Base-by-base conservation (phyloP, 2,329 filamentous ascomycete genomes). In the Ophiosphaerella narmari region DNA sequence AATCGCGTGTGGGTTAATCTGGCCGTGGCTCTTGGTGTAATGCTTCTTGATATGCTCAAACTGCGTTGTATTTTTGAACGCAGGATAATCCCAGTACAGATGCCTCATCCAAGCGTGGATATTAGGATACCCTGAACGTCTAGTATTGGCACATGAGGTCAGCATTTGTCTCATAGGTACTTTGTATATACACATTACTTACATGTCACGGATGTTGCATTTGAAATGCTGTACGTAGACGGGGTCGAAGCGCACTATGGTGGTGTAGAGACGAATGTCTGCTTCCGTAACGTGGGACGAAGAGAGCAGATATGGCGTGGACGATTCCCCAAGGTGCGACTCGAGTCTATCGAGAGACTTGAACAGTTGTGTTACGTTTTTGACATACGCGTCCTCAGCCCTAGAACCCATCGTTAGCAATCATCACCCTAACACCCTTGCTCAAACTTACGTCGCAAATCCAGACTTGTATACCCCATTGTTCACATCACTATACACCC, bases 1-100 rank as follows among this genome's bases (percentile, higher is more conserved):
- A 68, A 99, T 96, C 34, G 80, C 78, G 70, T 80, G 81, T 39
- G 68, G 82, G 67, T 87, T 87, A 61, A 87, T 87, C 74, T 86
- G 84, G 59, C 71, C 76, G 71, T 87, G 85, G 57, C 81, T 85
- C 77, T 84, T 85, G 2, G 84, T 87, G 68, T 87, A 87, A 64
- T 87, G 85, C 38, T 82, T 88, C 83, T 96, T 97, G 78, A 97
- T 97, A 76, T 99, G 94, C 73, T 95, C 84, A 72, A 96, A 96
- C 73, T 97, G 84, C 18, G 92, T 96, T 54, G 91, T 94, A 43
- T 89, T 84, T 56, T 79, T 78, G 77, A 96, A 97, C 2, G 90
- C 91, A 0, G 85, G 79, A 21, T 85, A 72, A 60, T 87, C 87
- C 62, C 60, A 52, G 48, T 48, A 97, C 62, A 96, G 76, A 66